Evolutionary conservation across 495 filamentous ascomycete genomes (phyloP), one percentile per base, ranked within the genome.

Genomic region (Trypethelium eluteriae): DNA sequence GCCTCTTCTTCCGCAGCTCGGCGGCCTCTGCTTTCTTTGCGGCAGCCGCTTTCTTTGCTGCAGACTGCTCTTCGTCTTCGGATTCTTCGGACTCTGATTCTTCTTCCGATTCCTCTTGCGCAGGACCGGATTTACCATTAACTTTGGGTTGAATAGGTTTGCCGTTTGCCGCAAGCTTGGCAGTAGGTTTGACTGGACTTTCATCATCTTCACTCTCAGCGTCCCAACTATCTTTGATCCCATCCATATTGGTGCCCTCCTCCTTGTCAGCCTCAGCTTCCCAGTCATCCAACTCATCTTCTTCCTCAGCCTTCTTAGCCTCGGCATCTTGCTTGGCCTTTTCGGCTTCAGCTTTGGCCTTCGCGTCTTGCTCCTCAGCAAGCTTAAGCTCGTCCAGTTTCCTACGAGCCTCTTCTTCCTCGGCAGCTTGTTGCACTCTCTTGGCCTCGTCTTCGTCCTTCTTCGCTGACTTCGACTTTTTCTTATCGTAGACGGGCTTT

Each of bases 181-280:
- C 61, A 4, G 65, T 56, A 41, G 39, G 63, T 35, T 59, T 44
- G 6, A 7, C 14, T 44, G 14, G 41, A 10, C 35, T 75, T 62
- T 81, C 78, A 63, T 81, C 84, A 71, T 95, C 93, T 16, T 93
- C 91, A 86, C 62, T 86, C 39, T 88, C 84, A 64, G 90, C 92
- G 75, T 98, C 94, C 93, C 93, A 98, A 77, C 88, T 93, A 65
- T 96, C 94, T 74, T 96, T 97, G 62, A 96, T 82, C 65, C 89
- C 86, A 2, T 88, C 85, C 39, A 84, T 85, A 16, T 86, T 85
- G 32, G 36, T 36, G 56, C 89, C 86, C 6, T 89, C 86, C 38
- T 85, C 86, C 32, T 88, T 85, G 59, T 90, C 92, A 38, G 88
- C 90, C 61, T 89, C 89, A 62, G 86, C 83, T 76, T 97, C 92